These are phyloP conservation scores for Pholiota microspora DNA, from an alignment of 768 basidiomycete genomes.

Conservation along the genomic window DNA sequence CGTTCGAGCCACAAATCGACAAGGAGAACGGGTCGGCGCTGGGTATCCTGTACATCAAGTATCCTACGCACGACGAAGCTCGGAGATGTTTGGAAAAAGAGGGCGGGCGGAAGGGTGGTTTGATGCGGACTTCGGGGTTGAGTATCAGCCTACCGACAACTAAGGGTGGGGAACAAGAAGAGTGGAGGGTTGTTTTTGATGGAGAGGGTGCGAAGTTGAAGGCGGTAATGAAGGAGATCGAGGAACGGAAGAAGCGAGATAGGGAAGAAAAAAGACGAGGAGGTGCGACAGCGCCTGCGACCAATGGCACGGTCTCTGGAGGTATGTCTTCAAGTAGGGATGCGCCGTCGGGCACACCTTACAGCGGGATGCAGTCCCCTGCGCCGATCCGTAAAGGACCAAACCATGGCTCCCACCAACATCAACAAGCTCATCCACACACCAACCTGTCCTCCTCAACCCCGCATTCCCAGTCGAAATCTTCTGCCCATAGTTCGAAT, in stretches of 20 bases:
- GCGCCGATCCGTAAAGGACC: constrained; percentile 9
- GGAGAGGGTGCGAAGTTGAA: constrained; percentile 64
- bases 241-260: constrained; percentile 50
- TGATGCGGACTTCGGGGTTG: constrained; percentile 37
- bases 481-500: not conserved
- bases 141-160: constrained; percentile 13
- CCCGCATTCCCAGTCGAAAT: not conserved
- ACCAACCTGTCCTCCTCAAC: too few species aligned
- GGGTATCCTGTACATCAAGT: constrained; percentile 80
- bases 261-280: constrained; percentile 39
- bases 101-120: constrained; percentile 58
- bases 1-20: constrained; percentile 80
- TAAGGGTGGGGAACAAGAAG: constrained; percentile 41
- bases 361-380: constrained; percentile 15
- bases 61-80: constrained; percentile 63
- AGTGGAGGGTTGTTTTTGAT: constrained; percentile 78
- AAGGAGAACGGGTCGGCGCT: constrained; percentile 76
- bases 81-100: constrained; percentile 61
- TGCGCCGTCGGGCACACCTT: constrained; percentile 12
- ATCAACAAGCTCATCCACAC: not conserved
- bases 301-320: constrained; percentile 9
- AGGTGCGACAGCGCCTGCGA: constrained; percentile 6
- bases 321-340: constrained; percentile 6
- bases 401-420: not conserved
- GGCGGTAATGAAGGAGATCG: constrained; percentile 65